phyloP scores from a whole-genome alignment of 768 basidiomycete species.

The Leccinum variicolor region DNA sequence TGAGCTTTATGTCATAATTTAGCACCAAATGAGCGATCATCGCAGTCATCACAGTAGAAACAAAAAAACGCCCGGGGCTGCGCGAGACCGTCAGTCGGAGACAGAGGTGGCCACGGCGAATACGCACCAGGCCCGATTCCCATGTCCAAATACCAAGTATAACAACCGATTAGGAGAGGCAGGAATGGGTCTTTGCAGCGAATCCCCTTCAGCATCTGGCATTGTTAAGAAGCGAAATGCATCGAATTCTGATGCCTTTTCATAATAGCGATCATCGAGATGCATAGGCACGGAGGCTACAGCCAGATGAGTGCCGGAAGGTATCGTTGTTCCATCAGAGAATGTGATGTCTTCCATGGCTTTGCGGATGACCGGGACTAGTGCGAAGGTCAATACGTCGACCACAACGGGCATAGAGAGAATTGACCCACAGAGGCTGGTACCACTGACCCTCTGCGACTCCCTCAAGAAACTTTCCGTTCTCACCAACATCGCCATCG shows the following conservation, averaged over 20 bases:
- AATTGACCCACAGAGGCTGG: slow-evolving; percentile 29
- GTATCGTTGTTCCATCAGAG: slow-evolving; percentile 35
- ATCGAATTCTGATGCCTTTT: slow-evolving; percentile 39
- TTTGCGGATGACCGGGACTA: slow-evolving; percentile 33
- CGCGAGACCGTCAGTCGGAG: slow-evolving; percentile 4
- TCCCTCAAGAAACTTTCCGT: slow-evolving; percentile 46
- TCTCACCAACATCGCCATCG: slow-evolving; percentile 33
- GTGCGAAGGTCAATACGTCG: slow-evolving; percentile 5
- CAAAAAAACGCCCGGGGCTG: slow-evolving; percentile 44
- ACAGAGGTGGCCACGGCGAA: not conserved
- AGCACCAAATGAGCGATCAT: slow-evolving; percentile 40
- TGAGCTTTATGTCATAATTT: slow-evolving; percentile 38
- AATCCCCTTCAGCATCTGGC: slow-evolving; percentile 21
- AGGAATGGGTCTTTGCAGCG: slow-evolving; percentile 23
- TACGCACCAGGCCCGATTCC: slow-evolving; percentile 34
- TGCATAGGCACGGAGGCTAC: slow-evolving; percentile 34
- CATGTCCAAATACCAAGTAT: slow-evolving; percentile 35
- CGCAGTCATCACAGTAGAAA: slow-evolving; percentile 36
- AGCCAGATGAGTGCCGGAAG: slow-evolving; percentile 37
- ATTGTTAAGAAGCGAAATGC: slow-evolving; percentile 39
- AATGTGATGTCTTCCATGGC: slow-evolving; percentile 32
- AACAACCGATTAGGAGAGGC: slow-evolving; percentile 31
- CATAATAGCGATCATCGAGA: slow-evolving; percentile 40
- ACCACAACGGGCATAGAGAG: not conserved
- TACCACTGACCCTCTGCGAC: slow-evolving; percentile 34